These are phyloP conservation scores for Alisma plantagoaquatica DNA, from an alignment of 106 monocot species.

Conservation along the genomic window DNA sequence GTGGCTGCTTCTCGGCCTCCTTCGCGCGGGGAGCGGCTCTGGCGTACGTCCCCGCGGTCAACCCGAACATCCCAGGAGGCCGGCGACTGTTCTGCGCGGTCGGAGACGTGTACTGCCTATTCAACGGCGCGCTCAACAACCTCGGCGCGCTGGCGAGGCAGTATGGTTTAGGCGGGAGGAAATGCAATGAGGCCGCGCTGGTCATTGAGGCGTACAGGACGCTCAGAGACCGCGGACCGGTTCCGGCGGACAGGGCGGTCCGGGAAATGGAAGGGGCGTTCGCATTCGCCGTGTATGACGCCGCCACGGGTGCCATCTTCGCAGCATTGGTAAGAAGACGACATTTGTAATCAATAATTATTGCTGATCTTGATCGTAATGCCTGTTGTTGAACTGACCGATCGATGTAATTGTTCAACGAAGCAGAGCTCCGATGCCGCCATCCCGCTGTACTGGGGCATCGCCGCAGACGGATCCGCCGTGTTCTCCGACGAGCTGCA, in stretches of 20 bases:
- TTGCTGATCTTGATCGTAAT: too few relatives aligned
- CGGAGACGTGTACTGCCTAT: constrained; percentile 57
- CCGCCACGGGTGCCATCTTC: constrained; percentile 42
- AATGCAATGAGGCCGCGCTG: constrained; percentile 59
- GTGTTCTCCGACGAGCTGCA: too few relatives aligned
- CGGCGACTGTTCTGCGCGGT: constrained; percentile 54
- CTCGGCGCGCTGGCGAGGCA: constrained; percentile 63
- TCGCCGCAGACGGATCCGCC: constrained; percentile 60
- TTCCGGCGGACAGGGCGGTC: constrained; percentile 82
- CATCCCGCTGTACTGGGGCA: constrained; percentile 58
- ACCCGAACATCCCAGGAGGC: too few relatives aligned
- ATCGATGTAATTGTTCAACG: too few relatives aligned
- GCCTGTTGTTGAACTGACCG: too few relatives aligned
- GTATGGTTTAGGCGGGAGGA: constrained; percentile 59
- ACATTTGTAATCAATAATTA: too few relatives aligned
- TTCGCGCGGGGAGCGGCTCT: constrained; percentile 34
- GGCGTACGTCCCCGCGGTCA: constrained; percentile 7
- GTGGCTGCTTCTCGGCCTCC: constrained; percentile 15
- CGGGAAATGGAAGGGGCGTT: constrained; percentile 64
- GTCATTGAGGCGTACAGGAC: constrained; percentile 75
- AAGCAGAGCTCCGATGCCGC: constrained; percentile 48
- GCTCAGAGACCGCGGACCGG: constrained; percentile 74
- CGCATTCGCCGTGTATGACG: constrained; percentile 70
- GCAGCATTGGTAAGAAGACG: constrained; percentile 62
- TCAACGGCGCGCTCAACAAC: constrained; percentile 46